Evolutionary conservation across 106 monocot genomes (phyloP).

Genomic region (Platanthera guangdongensis): DNA sequence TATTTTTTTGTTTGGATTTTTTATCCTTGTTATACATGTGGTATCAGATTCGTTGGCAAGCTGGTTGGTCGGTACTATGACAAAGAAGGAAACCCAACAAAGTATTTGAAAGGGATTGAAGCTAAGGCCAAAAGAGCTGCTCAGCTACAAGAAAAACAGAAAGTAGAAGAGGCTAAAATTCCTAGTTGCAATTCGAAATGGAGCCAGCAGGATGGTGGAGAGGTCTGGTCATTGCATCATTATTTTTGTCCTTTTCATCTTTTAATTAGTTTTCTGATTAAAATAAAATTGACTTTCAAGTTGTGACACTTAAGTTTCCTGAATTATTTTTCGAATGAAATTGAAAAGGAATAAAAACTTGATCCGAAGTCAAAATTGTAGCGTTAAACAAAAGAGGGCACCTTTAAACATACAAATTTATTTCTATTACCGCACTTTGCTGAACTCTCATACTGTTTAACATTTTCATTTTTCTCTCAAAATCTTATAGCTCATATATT

Average conservation of each 20-base stretch:
- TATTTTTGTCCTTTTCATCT: not conserved
- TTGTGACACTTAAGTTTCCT: not conserved
- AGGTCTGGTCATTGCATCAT: conserved; percentile 30
- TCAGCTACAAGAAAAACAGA: conserved; percentile 86
- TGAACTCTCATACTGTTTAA: not conserved
- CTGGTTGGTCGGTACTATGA: conserved; percentile 91
- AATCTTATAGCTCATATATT: not conserved
- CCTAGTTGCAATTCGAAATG: conserved; percentile 95
- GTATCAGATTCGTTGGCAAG: conserved; percentile 66
- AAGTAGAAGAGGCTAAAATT: conserved; percentile 72
- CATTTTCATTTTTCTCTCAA: not conserved
- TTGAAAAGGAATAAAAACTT: not conserved
- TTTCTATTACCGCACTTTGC: not conserved
- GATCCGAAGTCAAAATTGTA: not conserved
- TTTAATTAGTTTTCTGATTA: not conserved
- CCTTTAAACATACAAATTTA: not conserved
- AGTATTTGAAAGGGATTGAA: conserved; percentile 88
- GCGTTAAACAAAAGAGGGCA: not conserved
- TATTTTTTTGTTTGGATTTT: not conserved
- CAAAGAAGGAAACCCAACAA: conserved; percentile 75
- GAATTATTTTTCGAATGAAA: not conserved
- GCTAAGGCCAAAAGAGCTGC: conserved; percentile 88
- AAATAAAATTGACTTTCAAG: not conserved
- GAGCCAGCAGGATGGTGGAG: conserved; percentile 86
- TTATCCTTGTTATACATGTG: not conserved